phyloP scores from a whole-genome alignment of 345 rosid species.

The Corymbia maculata region DNA sequence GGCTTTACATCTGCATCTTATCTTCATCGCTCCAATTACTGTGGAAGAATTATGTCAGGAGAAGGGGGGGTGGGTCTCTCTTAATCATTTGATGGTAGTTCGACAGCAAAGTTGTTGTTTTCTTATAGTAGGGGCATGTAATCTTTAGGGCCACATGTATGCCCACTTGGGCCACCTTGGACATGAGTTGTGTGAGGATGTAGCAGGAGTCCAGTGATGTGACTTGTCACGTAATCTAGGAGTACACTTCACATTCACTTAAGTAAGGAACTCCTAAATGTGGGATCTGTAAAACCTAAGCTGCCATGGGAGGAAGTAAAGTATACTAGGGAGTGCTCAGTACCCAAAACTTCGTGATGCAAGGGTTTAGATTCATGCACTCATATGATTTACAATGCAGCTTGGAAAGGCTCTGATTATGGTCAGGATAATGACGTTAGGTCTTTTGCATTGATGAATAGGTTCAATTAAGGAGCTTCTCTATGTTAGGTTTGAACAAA shows the following conservation, averaged over 20 bases:
- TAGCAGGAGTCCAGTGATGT: not conserved
- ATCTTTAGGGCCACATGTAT: not conserved
- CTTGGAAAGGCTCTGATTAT: not conserved
- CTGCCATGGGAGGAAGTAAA: not conserved
- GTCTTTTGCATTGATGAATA: not conserved
- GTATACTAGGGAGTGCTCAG: not conserved
- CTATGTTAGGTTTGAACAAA: not conserved
- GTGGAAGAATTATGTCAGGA: not conserved
- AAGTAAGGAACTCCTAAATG: not conserved
- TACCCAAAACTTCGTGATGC: not conserved
- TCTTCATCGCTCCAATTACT: not conserved
- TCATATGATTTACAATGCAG: not conserved
- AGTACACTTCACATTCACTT: not conserved
- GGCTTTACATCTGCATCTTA: not conserved
- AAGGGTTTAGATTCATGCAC: not conserved
- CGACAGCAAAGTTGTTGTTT: not conserved
- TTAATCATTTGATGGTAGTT: not conserved
- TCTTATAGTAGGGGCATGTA: not conserved
- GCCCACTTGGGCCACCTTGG: not conserved
- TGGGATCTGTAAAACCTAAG: not conserved
- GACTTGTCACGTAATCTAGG: not conserved
- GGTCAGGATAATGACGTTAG: not conserved
- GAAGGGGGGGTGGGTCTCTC: not conserved
- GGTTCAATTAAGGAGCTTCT: not conserved
- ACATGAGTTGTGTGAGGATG: not conserved